Conservation (phyloP, 1,284 basidiomycete genomes). For the Ganoderma multipileum region DNA sequence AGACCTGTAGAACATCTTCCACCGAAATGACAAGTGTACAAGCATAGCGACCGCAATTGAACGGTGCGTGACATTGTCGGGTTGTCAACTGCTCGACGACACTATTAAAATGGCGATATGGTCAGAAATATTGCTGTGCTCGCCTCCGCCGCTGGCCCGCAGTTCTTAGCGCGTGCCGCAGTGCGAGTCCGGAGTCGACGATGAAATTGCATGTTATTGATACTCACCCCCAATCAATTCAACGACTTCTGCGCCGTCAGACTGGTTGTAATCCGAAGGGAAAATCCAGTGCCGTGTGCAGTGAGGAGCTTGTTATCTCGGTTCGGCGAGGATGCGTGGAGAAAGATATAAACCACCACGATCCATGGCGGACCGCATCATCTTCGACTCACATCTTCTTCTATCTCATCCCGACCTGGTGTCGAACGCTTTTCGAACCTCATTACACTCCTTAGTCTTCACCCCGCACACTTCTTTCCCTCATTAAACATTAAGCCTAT, state of each 20-base stretch:
- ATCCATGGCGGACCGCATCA: not conserved
- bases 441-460: not conserved
- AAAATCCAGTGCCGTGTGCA: not conserved
- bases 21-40: not conserved
- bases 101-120: not conserved
- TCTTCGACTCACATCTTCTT: not conserved
- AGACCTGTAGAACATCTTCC: not conserved
- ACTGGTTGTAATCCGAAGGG: not conserved
- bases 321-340: not conserved
- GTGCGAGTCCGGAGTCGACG: not conserved
- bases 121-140: not conserved
- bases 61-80: not conserved
- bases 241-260: not conserved
- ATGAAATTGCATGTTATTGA: not conserved
- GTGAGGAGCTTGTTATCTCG: too few species aligned
- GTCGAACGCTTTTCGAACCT: not conserved
- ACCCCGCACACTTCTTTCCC: not conserved
- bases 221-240: not conserved
- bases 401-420: constrained; percentile 1
- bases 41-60: not conserved
- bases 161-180: not conserved
- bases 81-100: not conserved
- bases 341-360: not conserved
- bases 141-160: not conserved
- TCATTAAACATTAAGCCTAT: not conserved